These are phyloP conservation scores for Helenozyma baotianmanensis DNA, from an alignment of 805 yeast species.

Conservation along the genomic window DNA sequence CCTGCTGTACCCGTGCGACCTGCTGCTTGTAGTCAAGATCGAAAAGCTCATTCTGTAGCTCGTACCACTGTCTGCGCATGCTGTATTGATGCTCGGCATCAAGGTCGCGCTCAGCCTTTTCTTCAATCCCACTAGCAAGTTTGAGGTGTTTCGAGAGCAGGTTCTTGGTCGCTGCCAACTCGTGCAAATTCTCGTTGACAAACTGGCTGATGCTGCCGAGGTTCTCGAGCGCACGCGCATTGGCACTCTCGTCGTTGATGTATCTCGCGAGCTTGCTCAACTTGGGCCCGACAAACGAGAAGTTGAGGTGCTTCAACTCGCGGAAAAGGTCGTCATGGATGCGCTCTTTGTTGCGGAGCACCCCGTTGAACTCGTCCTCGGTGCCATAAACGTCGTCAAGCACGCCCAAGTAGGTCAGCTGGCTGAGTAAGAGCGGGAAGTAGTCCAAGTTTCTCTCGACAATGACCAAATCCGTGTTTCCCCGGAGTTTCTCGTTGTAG, in stretches of 20 bases:
- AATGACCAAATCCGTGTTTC: constrained; percentile 68
- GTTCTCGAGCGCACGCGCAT: constrained; percentile 19
- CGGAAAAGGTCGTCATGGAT: constrained; percentile 47
- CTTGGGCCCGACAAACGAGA: constrained; percentile 71
- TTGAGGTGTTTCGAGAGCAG: constrained; percentile 68
- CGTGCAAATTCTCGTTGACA: constrained; percentile 59
- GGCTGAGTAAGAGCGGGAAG: constrained; percentile 66
- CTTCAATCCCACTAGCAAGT: constrained; percentile 63
- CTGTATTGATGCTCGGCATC: constrained; percentile 18
- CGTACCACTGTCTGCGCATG: constrained; percentile 44
- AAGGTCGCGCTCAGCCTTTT: constrained; percentile 33
- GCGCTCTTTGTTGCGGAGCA: constrained; percentile 11
- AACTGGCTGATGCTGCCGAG: constrained; percentile 57
- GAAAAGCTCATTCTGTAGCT: constrained; percentile 67
- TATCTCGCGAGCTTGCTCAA: constrained; percentile 67
- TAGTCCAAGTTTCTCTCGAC: constrained; percentile 76
- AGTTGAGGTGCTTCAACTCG: constrained; percentile 60
- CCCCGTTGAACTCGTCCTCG: constrained; percentile 25
- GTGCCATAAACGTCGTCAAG: constrained; percentile 66
- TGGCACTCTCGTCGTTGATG: constrained; percentile 64
- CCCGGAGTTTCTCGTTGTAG: constrained; percentile 29
- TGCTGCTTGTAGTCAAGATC: constrained; percentile 35
- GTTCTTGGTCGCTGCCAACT: constrained; percentile 62
- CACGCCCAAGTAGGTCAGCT: constrained; percentile 77
- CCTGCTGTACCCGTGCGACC: constrained; percentile 4